Percentiles rank a stretch among this genome's conserved stretches.
phyloP scores from a whole-genome alignment of 495 filamentous ascomycete species.

The Podospora appendiculata region DNA sequence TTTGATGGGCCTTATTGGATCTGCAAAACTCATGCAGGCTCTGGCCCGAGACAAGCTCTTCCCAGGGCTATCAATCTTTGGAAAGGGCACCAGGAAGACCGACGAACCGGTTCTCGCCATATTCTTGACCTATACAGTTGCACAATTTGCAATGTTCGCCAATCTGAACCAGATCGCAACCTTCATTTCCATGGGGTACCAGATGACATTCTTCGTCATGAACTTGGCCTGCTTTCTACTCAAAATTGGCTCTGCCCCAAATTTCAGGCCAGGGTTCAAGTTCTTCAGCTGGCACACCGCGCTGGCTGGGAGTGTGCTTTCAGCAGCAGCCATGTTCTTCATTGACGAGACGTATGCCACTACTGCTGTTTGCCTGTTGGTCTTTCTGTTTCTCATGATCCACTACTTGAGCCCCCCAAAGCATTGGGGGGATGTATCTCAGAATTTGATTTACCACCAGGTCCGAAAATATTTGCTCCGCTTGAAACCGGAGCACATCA shows the following conservation, averaged over 20 bases:
- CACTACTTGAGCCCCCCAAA: constrained; percentile 82
- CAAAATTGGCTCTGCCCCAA: constrained; percentile 88
- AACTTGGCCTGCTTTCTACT: constrained; percentile 83
- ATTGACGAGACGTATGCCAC: constrained; percentile 79
- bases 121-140: constrained; percentile 64
- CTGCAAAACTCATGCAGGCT: constrained; percentile 82
- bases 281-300: constrained; percentile 87
- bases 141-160: constrained; percentile 74
- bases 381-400: constrained; percentile 73
- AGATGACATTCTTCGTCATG: constrained; percentile 67
- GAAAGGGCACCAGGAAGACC: constrained; percentile 62
- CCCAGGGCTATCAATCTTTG: constrained; percentile 67
- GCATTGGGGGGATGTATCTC: constrained; percentile 79
- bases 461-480: constrained; percentile 82
- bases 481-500: constrained; percentile 80
- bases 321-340: constrained; percentile 78
- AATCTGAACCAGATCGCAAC: constrained; percentile 86
- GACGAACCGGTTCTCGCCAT: constrained; percentile 78
- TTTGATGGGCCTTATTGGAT: constrained; percentile 80
- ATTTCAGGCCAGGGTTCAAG: constrained; percentile 81
- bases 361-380: constrained; percentile 63
- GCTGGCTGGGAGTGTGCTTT: constrained; percentile 61
- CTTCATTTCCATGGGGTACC: constrained; percentile 81
- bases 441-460: constrained; percentile 86
- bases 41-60: constrained; percentile 73